Conservation (phyloP, 768 basidiomycete genomes). For the Hygrocybe coccinea region DNA sequence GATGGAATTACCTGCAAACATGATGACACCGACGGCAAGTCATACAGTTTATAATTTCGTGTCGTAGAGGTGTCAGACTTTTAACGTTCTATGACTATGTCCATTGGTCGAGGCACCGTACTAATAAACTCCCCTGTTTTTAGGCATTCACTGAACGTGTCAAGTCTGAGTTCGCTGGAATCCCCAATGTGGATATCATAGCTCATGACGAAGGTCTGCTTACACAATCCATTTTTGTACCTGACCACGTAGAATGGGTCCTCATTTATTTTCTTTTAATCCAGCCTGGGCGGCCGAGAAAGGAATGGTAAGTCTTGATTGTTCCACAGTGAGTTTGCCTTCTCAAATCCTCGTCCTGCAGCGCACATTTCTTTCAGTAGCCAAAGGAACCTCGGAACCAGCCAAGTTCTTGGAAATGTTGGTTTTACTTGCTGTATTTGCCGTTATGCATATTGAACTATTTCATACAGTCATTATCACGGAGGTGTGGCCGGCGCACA, state of each 20-base stretch:
- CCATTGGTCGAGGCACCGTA: not conserved
- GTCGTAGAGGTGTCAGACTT: not conserved
- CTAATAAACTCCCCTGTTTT: not conserved
- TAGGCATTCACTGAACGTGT: slow-evolving; percentile 70
- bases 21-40: slow-evolving; percentile 75
- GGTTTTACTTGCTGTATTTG: slow-evolving; percentile 9
- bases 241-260: slow-evolving; percentile 5
- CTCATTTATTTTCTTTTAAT: slow-evolving; percentile 1
- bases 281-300: slow-evolving; percentile 78
- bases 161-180: slow-evolving; percentile 56
- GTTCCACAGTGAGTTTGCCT: not conserved
- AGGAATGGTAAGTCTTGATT: slow-evolving; percentile 53
- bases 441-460: too few relatives aligned
- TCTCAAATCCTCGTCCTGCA: slow-evolving; percentile 20
- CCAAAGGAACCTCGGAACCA: slow-evolving; percentile 76
- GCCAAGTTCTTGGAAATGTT: slow-evolving; percentile 86
- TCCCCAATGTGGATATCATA: slow-evolving; percentile 64
- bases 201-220: slow-evolving; percentile 67
- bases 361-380: slow-evolving; percentile 84
- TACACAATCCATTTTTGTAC: not conserved
- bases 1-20: slow-evolving; percentile 81
- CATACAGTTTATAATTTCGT: not conserved
- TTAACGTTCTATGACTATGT: too few relatives aligned
- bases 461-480: slow-evolving; percentile 71
- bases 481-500: slow-evolving; percentile 56